Evolutionary conservation across 2,329 filamentous ascomycete genomes (phyloP), one percentile per base, ranked within the genome.

Genomic region (Helicocarpus griseus): DNA sequence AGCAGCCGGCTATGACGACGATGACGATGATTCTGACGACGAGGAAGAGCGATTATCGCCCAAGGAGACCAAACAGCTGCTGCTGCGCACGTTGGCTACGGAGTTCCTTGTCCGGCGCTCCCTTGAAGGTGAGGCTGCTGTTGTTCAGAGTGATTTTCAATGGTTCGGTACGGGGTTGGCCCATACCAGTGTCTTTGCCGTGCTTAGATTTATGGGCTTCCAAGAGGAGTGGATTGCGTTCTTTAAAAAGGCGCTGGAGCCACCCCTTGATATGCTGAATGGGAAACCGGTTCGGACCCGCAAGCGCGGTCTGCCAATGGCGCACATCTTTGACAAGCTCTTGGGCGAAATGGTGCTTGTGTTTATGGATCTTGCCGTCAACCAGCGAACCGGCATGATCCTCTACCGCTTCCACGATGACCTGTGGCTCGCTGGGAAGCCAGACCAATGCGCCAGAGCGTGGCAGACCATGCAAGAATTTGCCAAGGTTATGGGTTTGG

Each of bases 351-450:
- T 71, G n/a, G 63, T 76, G 1, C 59, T 77, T 4, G 75, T 75
- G 50, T 71, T 72, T 53, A 61, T 77, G 60, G 74, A 76, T 51
- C 62, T 74, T 11, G 65, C 70, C 0, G 68, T 77, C 17, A 75
- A 74, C 47, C 66, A 69, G 38, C 54, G 64, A 9, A 72, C 73
- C 1, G 70, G 73, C 0, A 62, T 69, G 44, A 60, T 73, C 3
- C 59, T 76, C 0, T 72, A 77, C 53, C 73, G 75, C 1, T 56
- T 76, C 14, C 71, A 76, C 44, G 74, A 77, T 52, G 74, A 77
- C 48, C 57, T 77, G 11, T 77, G 74, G 73, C 67, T 77, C 17
- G 71, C 69, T 28, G 72, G 71, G 2, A 63, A 73, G 17, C 71
- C 72, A 4, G 58, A 64, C 2, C 61, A 63, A 3, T 72, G 69